Conservation (phyloP, 768 basidiomycete species). For the Podaxis sp. region DNA sequence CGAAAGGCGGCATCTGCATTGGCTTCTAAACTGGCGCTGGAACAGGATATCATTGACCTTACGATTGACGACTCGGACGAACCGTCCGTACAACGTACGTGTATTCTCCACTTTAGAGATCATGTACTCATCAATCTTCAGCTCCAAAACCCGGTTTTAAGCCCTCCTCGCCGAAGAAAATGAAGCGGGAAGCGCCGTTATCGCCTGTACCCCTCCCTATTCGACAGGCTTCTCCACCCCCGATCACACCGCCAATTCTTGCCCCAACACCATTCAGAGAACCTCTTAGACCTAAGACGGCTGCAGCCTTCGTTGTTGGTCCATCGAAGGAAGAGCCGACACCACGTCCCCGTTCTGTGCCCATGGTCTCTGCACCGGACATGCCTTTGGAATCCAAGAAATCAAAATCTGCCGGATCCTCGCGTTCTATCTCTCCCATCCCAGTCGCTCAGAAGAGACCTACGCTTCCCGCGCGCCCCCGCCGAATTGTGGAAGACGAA, state of each 20-base stretch:
- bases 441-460: too few relatives aligned
- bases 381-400: neutral
- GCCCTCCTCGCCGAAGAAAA: neutral
- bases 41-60: constrained; percentile 11
- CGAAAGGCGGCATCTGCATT: neutral
- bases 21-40: neutral
- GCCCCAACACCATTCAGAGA: neutral
- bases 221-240: neutral
- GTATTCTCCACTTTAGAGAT: neutral
- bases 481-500: neutral
- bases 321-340: neutral
- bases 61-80: constrained; percentile 11
- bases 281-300: neutral
- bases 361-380: neutral
- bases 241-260: neutral
- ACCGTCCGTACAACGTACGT: neutral
- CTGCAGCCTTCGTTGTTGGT: neutral
- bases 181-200: neutral
- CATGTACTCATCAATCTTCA: neutral
- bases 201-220: neutral
- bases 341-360: constrained; percentile 4
- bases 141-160: neutral
- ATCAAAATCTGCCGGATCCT: neutral
- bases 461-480: neutral
- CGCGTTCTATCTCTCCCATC: neutral